Percentiles rank a stretch among this genome's conserved stretches.
Evolutionary conservation across 495 filamentous ascomycete species (phyloP).

Genomic region (Talaromyces liani): DNA sequence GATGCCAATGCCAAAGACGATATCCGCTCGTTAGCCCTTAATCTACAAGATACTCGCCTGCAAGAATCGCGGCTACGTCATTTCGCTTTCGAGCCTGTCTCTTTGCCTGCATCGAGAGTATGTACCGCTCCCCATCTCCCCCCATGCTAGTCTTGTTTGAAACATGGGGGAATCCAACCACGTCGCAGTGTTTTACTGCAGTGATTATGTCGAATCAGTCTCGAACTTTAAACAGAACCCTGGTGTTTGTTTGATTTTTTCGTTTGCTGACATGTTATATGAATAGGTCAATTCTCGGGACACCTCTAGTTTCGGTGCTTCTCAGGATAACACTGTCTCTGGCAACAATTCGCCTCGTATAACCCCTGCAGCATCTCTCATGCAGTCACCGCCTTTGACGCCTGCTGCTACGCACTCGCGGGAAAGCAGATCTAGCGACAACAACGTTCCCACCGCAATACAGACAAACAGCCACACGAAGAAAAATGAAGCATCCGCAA

Average conservation of each 20-base stretch:
- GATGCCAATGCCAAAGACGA: conserved; percentile 48
- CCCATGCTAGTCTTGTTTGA: background rate
- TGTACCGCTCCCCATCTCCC: conserved; percentile 24
- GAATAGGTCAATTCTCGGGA: conserved; percentile 40
- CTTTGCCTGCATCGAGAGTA: conserved; percentile 80
- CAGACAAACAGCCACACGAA: conserved; percentile 15
- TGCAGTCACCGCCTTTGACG: conserved; percentile 86
- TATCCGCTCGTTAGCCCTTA: conserved; percentile 63
- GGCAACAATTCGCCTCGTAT: conserved; percentile 32
- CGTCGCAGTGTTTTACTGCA: background rate
- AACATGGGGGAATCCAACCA: background rate
- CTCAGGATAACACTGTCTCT: conserved; percentile 31
- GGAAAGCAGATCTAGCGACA: conserved; percentile 33
- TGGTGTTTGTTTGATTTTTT: background rate
- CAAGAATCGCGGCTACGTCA: conserved; percentile 78
- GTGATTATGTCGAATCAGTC: background rate
- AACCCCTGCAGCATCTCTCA: conserved; percentile 49
- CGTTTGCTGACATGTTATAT: conserved; percentile 5
- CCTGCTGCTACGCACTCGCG: conserved; percentile 65
- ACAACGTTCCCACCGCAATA: conserved; percentile 8
- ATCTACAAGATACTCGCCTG: conserved; percentile 62
- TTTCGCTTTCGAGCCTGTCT: conserved; percentile 81
- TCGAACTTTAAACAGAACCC: background rate
- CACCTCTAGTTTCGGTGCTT: conserved; percentile 33
- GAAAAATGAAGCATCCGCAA: conserved; percentile 44